phyloP scores from a whole-genome alignment of 495 filamentous ascomycete genomes.

The Neurospora sp. region DNA sequence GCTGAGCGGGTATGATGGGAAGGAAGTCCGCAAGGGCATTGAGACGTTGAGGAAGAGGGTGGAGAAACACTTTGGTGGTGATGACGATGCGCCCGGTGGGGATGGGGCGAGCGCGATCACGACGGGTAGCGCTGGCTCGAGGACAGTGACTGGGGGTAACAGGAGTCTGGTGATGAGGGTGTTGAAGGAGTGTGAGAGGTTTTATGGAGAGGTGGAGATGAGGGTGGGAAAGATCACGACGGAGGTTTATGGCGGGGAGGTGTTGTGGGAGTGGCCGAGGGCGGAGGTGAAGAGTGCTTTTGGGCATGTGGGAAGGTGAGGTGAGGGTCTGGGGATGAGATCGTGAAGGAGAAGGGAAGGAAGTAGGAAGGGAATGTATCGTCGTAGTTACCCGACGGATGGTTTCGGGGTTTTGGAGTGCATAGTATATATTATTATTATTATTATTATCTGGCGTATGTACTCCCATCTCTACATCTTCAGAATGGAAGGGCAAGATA shows the following conservation, averaged over 20 bases:
- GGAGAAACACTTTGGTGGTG: slow-evolving; percentile 92
- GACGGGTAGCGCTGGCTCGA: neutral
- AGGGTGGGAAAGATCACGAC: slow-evolving; percentile 53
- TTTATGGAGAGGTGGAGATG: slow-evolving; percentile 65
- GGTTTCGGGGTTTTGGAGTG: neutral
- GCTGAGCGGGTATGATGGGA: slow-evolving; percentile 63
- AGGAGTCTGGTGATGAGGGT: slow-evolving; percentile 66
- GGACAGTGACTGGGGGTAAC: slow-evolving; percentile 2
- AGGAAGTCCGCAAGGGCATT: slow-evolving; percentile 75
- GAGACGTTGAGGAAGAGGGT: slow-evolving; percentile 80
- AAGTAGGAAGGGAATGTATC: neutral
- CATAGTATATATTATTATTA: neutral
- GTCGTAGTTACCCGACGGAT: neutral
- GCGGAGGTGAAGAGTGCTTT: slow-evolving; percentile 44
- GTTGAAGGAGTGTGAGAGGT: slow-evolving; percentile 66
- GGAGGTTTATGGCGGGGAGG: slow-evolving; percentile 45
- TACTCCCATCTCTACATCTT: neutral
- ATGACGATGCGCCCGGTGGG: slow-evolving; percentile 44
- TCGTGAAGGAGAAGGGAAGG: neutral
- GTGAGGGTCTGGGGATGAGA: neutral
- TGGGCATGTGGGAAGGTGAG: slow-evolving; percentile 27
- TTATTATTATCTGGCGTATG: neutral
- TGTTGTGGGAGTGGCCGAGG: slow-evolving; percentile 44
- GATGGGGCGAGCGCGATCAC: neutral
- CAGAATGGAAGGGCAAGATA: neutral